Conservation (phyloP, 225 moss, liverwort and hornwort genomes). For the Sphagnum contortum region DNA sequence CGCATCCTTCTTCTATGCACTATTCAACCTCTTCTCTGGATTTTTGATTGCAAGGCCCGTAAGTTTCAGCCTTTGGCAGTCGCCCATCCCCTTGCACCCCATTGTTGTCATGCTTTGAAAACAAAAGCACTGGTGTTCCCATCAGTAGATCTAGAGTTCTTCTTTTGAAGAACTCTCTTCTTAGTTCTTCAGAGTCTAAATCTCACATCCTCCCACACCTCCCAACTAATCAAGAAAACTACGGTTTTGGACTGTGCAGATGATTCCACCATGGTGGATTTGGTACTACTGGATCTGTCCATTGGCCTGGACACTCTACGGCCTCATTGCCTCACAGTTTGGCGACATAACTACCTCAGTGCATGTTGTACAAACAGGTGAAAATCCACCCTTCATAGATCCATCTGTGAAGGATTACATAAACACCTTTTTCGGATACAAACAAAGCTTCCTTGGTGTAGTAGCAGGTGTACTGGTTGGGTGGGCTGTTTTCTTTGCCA, state of each 20-base stretch:
- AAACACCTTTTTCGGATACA: slow-evolving; percentile 23
- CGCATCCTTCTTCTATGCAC: slow-evolving; percentile 36
- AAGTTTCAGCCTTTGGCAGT: slow-evolving; percentile 1
- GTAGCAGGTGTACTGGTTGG: slow-evolving; percentile 28
- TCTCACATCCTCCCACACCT: neutral
- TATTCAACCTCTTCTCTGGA: slow-evolving; percentile 49
- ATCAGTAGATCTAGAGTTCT: neutral
- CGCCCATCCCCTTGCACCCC: too few species aligned
- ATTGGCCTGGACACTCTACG: slow-evolving; percentile 57
- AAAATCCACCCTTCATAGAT: too few species aligned
- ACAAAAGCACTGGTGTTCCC: neutral
- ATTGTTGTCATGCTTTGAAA: too few species aligned
- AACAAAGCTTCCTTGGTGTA: slow-evolving; percentile 31
- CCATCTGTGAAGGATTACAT: slow-evolving; percentile 19
- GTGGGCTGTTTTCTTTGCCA: slow-evolving; percentile 35
- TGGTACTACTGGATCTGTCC: slow-evolving; percentile 84
- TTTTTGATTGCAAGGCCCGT: slow-evolving; percentile 42
- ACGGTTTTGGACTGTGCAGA: slow-evolving; percentile 21
- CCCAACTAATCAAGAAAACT: too few species aligned
- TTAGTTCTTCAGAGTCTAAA: neutral
- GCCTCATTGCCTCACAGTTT: slow-evolving; percentile 43
- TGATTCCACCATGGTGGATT: slow-evolving; percentile 68
- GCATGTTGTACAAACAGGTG: too few species aligned
- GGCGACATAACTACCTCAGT: slow-evolving; percentile 33
- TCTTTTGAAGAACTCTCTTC: neutral